Evolutionary conservation across 495 filamentous ascomycete species (phyloP).

Genomic region (Arthonia radiata): DNA sequence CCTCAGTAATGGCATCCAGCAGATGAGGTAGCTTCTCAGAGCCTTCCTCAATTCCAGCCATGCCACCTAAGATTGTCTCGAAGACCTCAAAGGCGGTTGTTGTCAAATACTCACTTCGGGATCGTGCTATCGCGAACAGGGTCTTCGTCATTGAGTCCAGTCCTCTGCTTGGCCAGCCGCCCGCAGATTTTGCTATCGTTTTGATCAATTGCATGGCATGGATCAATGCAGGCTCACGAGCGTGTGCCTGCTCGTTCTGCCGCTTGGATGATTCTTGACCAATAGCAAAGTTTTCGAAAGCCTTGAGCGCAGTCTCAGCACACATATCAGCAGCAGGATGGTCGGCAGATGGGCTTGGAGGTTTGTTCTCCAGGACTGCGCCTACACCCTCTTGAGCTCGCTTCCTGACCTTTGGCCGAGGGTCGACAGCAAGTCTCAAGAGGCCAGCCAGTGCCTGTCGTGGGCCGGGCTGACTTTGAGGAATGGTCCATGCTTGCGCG

Average conservation of each 20-base stretch:
- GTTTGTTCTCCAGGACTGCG: constrained; percentile 56
- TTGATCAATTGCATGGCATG: constrained; percentile 81
- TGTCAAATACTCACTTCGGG: constrained; percentile 80
- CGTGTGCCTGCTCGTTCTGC: constrained; percentile 19
- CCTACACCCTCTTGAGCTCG: constrained; percentile 73
- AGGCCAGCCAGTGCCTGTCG: constrained; percentile 72
- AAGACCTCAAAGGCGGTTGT: constrained; percentile 93
- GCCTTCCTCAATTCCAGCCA: constrained; percentile 53
- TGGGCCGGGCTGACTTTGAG: constrained; percentile 64
- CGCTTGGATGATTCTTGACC: constrained; percentile 41
- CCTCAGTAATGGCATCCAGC: constrained; percentile 63
- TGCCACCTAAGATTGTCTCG: constrained; percentile 77
- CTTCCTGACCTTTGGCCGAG: constrained; percentile 84
- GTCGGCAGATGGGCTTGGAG: constrained; percentile 72
- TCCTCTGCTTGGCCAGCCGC: constrained; percentile 92
- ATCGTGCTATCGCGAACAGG: constrained; percentile 62
- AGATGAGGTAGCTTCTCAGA: constrained; percentile 73
- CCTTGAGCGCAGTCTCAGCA: constrained; percentile 63
- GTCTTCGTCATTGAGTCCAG: constrained; percentile 77
- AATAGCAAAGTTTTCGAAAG: constrained; percentile 41
- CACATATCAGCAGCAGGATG: constrained; percentile 92
- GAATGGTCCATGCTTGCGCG: constrained; percentile 61
- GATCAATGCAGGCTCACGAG: constrained; percentile 60
- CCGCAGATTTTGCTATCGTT: constrained; percentile 58
- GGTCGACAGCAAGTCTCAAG: constrained; percentile 58